Evolutionary conservation across 352 stramenopile genomes (phyloP), one percentile per base, ranked within the genome.

Genomic region (Peronospora farinosa): DNA sequence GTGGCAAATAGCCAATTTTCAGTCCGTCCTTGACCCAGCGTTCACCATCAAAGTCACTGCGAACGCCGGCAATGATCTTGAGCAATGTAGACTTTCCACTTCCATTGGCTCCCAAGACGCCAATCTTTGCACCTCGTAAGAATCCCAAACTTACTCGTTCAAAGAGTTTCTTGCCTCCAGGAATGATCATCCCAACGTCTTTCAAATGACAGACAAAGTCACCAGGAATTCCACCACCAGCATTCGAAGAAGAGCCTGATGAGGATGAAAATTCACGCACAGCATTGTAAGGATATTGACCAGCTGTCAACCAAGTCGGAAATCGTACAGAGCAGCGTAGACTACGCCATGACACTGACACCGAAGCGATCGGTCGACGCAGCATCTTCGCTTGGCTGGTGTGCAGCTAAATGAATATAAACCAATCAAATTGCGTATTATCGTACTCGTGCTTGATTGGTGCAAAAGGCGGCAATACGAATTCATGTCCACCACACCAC

Each of bases 1-100:
- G 87, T 23, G 74, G 67, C 19, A 96, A 54, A 44, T 96, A 96
- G 13, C 86, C 84, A 17, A 96, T 78, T 47, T 86, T 84, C 3
- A 96, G 48, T 9, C 79, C 85, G 31, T 84, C 73, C 51, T 94
- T 91, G 31, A 88, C 71, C 87, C 86, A 96, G 9, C 86, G 69
- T 60, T 95, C 82, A 19, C 87, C 87, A 53, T 96, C 84, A 51
- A 85, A 91, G 57, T 95, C 83, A 9, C 63, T 74, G 49, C 61
- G 68, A 11, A 97, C 93, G 16, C 95, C 92, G 3, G 85, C 86
- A 57, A 99, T 88, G 13, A 99, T 79, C 72, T 98, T 98, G 9
- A 98, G 73, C 11, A 98, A 72, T 31, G 95, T 98, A 27, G 89
- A 97, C 61, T 97, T 98, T 49, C 92, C 92, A 32, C 65, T 96